phyloP scores from a whole-genome alignment of 2,329 filamentous ascomycete species.

The Nothomitra cinnamomea region DNA sequence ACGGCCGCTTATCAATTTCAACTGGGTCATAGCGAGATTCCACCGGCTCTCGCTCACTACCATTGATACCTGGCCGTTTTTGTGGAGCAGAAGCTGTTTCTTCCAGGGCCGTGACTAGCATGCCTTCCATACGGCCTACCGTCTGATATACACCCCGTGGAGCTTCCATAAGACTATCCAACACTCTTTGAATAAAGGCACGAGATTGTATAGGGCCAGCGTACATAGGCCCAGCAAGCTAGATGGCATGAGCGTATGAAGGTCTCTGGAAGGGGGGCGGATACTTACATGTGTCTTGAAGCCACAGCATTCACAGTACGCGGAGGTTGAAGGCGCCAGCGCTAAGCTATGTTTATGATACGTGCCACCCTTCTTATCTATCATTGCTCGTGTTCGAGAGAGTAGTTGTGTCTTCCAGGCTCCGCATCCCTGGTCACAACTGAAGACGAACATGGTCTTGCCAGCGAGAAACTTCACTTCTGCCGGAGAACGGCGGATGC shows the following conservation, averaged over 20 bases:
- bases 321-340: constrained; percentile 48
- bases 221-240: constrained; percentile 82
- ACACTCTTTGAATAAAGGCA: constrained; percentile 62
- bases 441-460: constrained; percentile 86
- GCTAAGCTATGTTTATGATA: constrained; percentile 68
- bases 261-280: not conserved
- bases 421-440: constrained; percentile 81
- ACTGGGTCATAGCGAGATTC: constrained; percentile 75
- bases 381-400: constrained; percentile 46
- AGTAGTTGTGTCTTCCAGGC: constrained; percentile 74
- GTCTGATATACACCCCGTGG: constrained; percentile 63
- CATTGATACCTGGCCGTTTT: constrained; percentile 32
- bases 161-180: constrained; percentile 51
- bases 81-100: constrained; percentile 33
- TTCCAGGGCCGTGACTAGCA: constrained; percentile 77
- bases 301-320: constrained; percentile 66
- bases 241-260: not conserved
- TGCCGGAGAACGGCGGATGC: constrained; percentile 59
- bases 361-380: constrained; percentile 51
- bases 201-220: constrained; percentile 74
- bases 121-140: constrained; percentile 65
- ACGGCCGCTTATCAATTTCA: constrained; percentile 55
- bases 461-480: constrained; percentile 81
- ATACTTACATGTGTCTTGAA: constrained; percentile 51
- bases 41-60: constrained; percentile 48